Percentiles rank a stretch among this genome's conserved stretches.
Conservation (phyloP, 805 yeast species). For the Schizosaccharomyces lindneri region DNA sequence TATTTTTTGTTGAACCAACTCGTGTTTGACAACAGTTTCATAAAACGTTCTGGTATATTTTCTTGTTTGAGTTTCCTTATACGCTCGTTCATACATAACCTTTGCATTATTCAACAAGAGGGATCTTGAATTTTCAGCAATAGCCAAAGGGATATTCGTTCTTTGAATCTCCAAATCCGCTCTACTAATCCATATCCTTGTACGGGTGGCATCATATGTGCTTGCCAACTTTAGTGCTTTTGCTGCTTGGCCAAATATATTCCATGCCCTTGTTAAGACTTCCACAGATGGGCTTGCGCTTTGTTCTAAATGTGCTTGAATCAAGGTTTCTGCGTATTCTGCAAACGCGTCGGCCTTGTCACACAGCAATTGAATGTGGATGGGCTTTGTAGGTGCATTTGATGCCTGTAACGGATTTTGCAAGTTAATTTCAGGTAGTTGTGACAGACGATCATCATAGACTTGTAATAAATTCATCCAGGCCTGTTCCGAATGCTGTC, state of each 20-base stretch:
- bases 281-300: neutral
- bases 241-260: neutral
- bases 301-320: neutral
- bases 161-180: neutral
- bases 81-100: neutral
- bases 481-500: neutral
- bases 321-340: conserved; percentile 65
- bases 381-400: neutral
- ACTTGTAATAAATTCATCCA: neutral
- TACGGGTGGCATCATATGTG: neutral
- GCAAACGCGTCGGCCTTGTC: conserved; percentile 32
- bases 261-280: neutral
- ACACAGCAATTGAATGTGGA: neutral
- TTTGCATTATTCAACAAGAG: neutral
- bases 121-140: neutral
- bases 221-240: neutral
- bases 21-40: neutral
- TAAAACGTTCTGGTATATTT: neutral
- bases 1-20: neutral
- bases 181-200: neutral
- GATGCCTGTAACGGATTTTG: neutral
- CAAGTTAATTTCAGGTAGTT: neutral
- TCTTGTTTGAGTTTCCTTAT: neutral
- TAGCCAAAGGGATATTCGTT: neutral
- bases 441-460: neutral